Percentiles rank a stretch among this genome's conserved stretches.
These are phyloP conservation scores for Zymoseptoria ardabiliae DNA, from an alignment of 2,329 filamentous ascomycete species.

Conservation along the genomic window DNA sequence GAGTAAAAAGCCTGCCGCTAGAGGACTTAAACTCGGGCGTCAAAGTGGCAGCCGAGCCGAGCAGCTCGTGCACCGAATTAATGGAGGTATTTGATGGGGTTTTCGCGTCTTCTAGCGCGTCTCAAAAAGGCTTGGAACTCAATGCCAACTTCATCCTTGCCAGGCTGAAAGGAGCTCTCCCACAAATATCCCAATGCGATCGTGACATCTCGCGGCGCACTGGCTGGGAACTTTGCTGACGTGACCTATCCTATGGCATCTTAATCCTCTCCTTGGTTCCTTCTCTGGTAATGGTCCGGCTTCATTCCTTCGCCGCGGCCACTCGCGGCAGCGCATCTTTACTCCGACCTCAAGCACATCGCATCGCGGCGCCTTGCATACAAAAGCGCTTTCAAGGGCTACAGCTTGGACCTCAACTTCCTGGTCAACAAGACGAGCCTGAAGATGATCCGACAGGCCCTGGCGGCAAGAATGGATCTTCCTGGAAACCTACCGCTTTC, in stretches of 20 bases:
- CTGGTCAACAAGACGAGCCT: conserved; percentile 16
- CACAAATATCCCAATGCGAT: not conserved
- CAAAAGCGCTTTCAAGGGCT: conserved; percentile 7
- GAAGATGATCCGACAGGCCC: conserved; percentile 9
- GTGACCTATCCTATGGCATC: not conserved
- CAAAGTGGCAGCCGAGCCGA: too few species aligned
- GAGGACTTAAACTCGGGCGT: not conserved
- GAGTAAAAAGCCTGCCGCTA: too few species aligned
- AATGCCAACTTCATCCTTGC: not conserved
- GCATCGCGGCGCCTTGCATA: not conserved
- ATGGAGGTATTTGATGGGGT: too few species aligned
- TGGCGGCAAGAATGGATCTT: conserved; percentile 11
- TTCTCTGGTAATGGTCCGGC: not conserved
- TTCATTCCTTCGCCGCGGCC: not conserved
- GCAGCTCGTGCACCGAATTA: too few species aligned
- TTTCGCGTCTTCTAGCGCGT: not conserved
- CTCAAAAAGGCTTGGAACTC: not conserved
- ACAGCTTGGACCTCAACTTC: conserved; percentile 13
- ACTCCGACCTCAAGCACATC: conserved; percentile 1
- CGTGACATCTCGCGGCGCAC: not conserved
- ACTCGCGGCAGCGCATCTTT: not conserved
- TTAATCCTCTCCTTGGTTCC: not conserved
- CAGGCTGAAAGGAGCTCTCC: not conserved
- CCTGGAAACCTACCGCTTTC: conserved; percentile 34
- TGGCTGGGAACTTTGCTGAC: not conserved